These are phyloP conservation scores for Colletotrichum sp. DNA, from an alignment of 2,329 filamentous ascomycete species.

Conservation along the genomic window DNA sequence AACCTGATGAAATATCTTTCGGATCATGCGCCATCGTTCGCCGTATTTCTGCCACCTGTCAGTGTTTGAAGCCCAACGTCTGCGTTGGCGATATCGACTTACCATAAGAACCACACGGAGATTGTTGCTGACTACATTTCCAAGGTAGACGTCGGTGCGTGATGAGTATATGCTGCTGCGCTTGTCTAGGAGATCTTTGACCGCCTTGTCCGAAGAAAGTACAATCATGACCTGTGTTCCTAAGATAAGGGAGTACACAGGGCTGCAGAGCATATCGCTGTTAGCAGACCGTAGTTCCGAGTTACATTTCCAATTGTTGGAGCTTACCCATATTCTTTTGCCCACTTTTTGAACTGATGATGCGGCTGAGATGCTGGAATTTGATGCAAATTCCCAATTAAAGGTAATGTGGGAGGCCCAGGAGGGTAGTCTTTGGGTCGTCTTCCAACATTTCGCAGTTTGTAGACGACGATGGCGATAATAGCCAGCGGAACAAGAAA, in stretches of 20 bases:
- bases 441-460: background rate
- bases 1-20: constrained; percentile 38
- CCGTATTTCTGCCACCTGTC: background rate
- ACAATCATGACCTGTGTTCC: constrained; percentile 53
- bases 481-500: background rate
- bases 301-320: too few relatives aligned
- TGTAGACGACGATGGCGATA: background rate
- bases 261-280: constrained; percentile 26
- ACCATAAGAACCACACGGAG: constrained; percentile 9
- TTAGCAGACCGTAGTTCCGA: background rate
- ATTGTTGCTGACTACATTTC: background rate
- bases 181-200: constrained; percentile 59
- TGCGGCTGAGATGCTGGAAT: constrained; percentile 48
- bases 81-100: background rate
- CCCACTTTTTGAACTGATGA: constrained; percentile 57
- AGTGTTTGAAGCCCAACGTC: background rate
- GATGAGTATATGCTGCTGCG: constrained; percentile 54
- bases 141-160: constrained; percentile 31
- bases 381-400: constrained; percentile 57
- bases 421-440: constrained; percentile 40
- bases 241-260: constrained; percentile 55
- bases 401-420: constrained; percentile 54
- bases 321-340: constrained; percentile 44
- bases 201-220: constrained; percentile 45
- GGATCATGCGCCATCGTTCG: constrained; percentile 9